Evolutionary conservation across 106 monocot species (phyloP).

Genomic region (Chionographis japonica): DNA sequence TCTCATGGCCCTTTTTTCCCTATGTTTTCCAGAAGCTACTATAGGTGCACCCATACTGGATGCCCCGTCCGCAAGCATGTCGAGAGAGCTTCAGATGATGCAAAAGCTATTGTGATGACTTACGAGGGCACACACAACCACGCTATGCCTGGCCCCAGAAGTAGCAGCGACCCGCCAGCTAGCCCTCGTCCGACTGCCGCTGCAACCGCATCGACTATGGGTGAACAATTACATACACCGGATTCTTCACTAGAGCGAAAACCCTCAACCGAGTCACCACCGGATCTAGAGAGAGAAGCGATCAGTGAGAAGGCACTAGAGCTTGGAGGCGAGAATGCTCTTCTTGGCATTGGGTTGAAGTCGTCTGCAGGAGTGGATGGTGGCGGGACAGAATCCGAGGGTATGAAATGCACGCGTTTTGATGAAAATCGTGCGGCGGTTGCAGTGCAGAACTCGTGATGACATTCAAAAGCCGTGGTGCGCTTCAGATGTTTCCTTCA

Average conservation of each 20-base stretch:
- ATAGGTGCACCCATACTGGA: conserved; percentile 68
- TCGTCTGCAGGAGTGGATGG: conserved; percentile 16
- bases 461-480: too few species aligned
- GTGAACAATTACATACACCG: conserved; percentile 5
- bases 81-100: conserved; percentile 62
- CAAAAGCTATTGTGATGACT: conserved; percentile 57
- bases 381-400: conserved; percentile 23
- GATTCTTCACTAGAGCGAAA: conserved; percentile 13
- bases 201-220: conserved; percentile 4
- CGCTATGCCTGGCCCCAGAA: conserved; percentile 44
- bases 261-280: conserved; percentile 4
- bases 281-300: conserved; percentile 2
- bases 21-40: conserved; percentile 69
- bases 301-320: conserved; percentile 22
- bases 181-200: conserved; percentile 1
- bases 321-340: conserved; percentile 44
- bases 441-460: conserved; percentile 55
- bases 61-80: conserved; percentile 91
- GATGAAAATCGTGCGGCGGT: conserved; percentile 45
- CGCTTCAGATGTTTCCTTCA: too few species aligned
- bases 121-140: conserved; percentile 90
- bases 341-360: conserved; percentile 47
- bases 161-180: conserved; percentile 9
- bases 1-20: not conserved
- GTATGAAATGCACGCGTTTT: conserved; percentile 29